A percentile compares a stretch with the other conserved stretches of the same genome.
Evolutionary conservation across 1,139 yeast genomes (phyloP).

Genomic region (Yamadazyma kanchanaburiensis): DNA sequence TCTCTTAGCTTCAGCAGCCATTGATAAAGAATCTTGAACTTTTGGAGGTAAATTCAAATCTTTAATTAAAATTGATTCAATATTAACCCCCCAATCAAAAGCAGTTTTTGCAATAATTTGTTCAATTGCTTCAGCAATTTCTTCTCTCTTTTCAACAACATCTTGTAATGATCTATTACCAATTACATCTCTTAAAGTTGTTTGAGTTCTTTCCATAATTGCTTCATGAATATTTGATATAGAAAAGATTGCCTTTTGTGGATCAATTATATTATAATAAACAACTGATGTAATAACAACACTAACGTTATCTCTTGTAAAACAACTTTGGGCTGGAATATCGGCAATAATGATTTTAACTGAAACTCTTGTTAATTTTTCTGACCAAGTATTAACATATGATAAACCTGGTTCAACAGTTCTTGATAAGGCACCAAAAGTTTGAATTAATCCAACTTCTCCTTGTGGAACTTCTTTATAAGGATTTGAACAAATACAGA

Average conservation of each 20-base stretch:
- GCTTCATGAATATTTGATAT: constrained; percentile 56
- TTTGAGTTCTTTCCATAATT: constrained; percentile 69
- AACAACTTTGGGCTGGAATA: constrained; percentile 64
- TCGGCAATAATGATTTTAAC: constrained; percentile 62
- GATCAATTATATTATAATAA: constrained; percentile 65
- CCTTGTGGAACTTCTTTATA: constrained; percentile 65
- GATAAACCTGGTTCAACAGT: constrained; percentile 70
- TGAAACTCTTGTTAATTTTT: constrained; percentile 49
- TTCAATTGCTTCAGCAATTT: constrained; percentile 65
- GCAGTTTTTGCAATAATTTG: constrained; percentile 64
- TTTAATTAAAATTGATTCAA: constrained; percentile 68
- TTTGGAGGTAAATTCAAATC: constrained; percentile 57
- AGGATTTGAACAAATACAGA: constrained; percentile 61
- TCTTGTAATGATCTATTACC: constrained; percentile 70
- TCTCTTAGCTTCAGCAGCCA: constrained; percentile 76
- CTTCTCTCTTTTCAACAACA: constrained; percentile 73
- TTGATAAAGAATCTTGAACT: constrained; percentile 61
- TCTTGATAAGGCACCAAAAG: constrained; percentile 65
- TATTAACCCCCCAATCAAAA: constrained; percentile 67
- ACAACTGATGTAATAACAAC: constrained; percentile 63
- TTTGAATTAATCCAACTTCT: constrained; percentile 65
- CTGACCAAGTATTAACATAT: constrained; percentile 64
- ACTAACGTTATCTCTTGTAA: constrained; percentile 69
- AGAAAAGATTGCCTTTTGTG: constrained; percentile 64
- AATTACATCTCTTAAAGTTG: constrained; percentile 70